Evolutionary conservation across 176 grass and related monocot species (phyloP).

Genomic region (Avena eriantha): DNA sequence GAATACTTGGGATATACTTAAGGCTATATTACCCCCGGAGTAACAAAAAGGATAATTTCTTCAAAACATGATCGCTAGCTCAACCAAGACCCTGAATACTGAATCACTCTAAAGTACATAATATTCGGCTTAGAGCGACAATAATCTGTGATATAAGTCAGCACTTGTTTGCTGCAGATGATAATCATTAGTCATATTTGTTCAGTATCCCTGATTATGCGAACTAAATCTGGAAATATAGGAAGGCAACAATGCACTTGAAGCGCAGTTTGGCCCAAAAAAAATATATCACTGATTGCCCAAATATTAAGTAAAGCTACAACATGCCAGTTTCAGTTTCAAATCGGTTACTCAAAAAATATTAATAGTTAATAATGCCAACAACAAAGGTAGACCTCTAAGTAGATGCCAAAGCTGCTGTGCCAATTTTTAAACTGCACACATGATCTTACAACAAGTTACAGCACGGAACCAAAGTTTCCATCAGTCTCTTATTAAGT

Average conservation of each 20-base stretch:
- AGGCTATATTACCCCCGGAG: neutral
- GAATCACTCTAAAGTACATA: neutral
- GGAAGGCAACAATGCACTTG: conserved; percentile 10
- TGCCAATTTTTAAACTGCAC: neutral
- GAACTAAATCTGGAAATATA: neutral
- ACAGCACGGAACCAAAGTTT: neutral
- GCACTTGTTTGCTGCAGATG: neutral
- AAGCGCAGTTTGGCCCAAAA: conserved; percentile 1
- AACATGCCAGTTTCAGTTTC: neutral
- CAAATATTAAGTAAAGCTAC: neutral
- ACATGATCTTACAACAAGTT: neutral
- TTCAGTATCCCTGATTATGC: neutral
- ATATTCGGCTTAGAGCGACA: neutral
- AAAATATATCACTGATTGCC: neutral
- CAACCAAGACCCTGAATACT: neutral
- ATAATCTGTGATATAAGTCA: neutral
- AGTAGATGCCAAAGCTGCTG: conserved; percentile 2
- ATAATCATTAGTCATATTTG: neutral
- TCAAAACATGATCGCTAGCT: neutral
- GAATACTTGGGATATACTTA: neutral
- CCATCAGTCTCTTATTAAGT: neutral
- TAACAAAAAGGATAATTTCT: neutral
- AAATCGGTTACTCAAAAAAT: neutral
- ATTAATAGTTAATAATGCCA: neutral
- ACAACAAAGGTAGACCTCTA: neutral